These are phyloP conservation scores for Penicillium fuscoglaucum DNA, from an alignment of 2,329 filamentous ascomycete genomes.

Conservation along the genomic window DNA sequence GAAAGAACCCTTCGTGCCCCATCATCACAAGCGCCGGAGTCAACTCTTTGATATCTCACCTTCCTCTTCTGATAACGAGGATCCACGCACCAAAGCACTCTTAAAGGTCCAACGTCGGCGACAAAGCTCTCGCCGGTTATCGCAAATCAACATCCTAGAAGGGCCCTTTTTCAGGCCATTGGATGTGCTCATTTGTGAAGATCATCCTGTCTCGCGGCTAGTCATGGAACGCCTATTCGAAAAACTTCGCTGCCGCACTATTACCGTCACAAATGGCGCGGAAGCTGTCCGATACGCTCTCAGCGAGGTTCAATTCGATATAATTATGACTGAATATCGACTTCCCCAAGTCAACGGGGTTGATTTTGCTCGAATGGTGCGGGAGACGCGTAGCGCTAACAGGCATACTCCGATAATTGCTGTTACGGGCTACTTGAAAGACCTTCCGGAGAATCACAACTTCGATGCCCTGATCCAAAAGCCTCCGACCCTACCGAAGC, in stretches of 20 bases:
- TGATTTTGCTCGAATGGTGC: constrained; percentile 95
- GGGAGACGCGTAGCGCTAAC: constrained; percentile 94
- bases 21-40: constrained; percentile 84
- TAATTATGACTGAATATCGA: constrained; percentile 97
- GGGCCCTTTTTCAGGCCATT: constrained; percentile 85
- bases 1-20: constrained; percentile 61
- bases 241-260: constrained; percentile 90
- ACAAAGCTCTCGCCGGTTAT: constrained; percentile 93
- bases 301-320: constrained; percentile 97
- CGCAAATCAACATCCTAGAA: constrained; percentile 82
- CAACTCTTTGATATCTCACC: constrained; percentile 96
- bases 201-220: constrained; percentile 92
- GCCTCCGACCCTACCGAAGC: constrained; percentile 86
- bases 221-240: constrained; percentile 99
- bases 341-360: constrained; percentile 92
- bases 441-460: constrained; percentile 89
- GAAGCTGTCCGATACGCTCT: constrained; percentile 92
- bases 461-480: constrained; percentile 97
- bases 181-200: constrained; percentile 94
- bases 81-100: constrained; percentile 84
- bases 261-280: constrained; percentile 83
- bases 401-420: constrained; percentile 92
- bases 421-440: constrained; percentile 97
- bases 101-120: constrained; percentile 88
- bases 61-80: constrained; percentile 96